Conservation (phyloP, 1,284 basidiomycete species). For the Ganoderma leucocontextum region DNA sequence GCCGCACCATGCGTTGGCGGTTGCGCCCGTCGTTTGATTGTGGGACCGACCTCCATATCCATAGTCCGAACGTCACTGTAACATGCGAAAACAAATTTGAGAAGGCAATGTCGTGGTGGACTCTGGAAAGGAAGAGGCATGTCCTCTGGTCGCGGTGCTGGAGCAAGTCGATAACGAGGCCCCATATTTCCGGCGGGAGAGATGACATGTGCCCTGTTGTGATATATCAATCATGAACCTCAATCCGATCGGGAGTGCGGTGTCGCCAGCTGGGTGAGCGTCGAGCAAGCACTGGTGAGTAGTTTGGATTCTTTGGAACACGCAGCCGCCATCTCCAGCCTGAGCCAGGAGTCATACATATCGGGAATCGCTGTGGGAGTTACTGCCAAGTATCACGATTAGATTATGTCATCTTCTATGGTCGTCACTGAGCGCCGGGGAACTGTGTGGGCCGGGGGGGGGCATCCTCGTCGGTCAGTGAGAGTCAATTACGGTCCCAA, state of each 20-base stretch:
- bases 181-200: conserved; percentile 11
- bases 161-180: neutral
- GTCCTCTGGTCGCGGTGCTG: neutral
- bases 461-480: neutral
- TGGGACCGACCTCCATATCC: neutral
- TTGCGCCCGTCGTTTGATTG: neutral
- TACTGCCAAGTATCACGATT: neutral
- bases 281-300: too few species aligned
- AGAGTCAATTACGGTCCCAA: neutral
- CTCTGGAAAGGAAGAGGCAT: conserved; percentile 9
- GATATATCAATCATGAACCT: neutral
- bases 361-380: neutral
- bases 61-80: conserved; percentile 4
- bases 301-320: too few species aligned
- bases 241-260: neutral
- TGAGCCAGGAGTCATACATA: neutral
- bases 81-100: conserved; percentile 7
- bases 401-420: neutral
- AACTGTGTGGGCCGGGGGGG: too few species aligned
- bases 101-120: conserved; percentile 1
- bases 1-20: neutral
- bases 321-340: neutral
- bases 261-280: too few species aligned
- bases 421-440: neutral
- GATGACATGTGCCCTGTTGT: neutral